A percentile compares a stretch with the other conserved stretches of the same genome.
Evolutionary conservation across 2,329 filamentous ascomycete species (phyloP).

Genomic region (Westerdykella sp.): DNA sequence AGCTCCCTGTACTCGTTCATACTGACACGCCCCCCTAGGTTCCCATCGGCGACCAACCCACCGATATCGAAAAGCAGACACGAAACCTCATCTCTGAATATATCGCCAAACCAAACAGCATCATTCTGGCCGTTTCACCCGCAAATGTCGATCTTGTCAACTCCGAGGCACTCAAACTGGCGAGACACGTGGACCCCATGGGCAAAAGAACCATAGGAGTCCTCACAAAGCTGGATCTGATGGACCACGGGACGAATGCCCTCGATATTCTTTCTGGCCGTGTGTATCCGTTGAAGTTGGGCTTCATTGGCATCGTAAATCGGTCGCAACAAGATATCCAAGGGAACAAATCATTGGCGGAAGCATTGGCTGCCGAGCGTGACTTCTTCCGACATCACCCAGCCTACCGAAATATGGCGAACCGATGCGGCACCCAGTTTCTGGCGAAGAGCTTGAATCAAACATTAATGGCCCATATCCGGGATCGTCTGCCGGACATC

Average conservation of each 20-base stretch:
- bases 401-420: conserved; percentile 93
- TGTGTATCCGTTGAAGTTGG: conserved; percentile 93
- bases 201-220: conserved; percentile 94
- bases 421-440: conserved; percentile 86
- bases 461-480: conserved; percentile 93
- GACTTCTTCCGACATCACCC: conserved; percentile 98
- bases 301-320: conserved; percentile 97
- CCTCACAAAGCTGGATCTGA: conserved; percentile 91
- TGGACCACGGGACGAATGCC: conserved; percentile 98
- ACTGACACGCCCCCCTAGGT: conserved; percentile 52
- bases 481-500: conserved; percentile 92
- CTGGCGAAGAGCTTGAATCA: conserved; percentile 91
- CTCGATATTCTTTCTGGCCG: conserved; percentile 95
- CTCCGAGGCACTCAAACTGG: conserved; percentile 93
- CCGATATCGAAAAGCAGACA: conserved; percentile 98
- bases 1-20: conserved; percentile 4
- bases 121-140: conserved; percentile 91
- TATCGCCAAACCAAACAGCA: conserved; percentile 98
- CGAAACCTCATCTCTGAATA: conserved; percentile 95
- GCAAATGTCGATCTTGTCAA: conserved; percentile 98
- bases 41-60: conserved; percentile 93
- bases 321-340: conserved; percentile 97
- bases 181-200: conserved; percentile 91
- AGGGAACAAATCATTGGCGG: conserved; percentile 86
- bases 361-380: conserved; percentile 80